phyloP scores from a whole-genome alignment of 1,139 yeast species.

The Meyerozyma sp. region DNA sequence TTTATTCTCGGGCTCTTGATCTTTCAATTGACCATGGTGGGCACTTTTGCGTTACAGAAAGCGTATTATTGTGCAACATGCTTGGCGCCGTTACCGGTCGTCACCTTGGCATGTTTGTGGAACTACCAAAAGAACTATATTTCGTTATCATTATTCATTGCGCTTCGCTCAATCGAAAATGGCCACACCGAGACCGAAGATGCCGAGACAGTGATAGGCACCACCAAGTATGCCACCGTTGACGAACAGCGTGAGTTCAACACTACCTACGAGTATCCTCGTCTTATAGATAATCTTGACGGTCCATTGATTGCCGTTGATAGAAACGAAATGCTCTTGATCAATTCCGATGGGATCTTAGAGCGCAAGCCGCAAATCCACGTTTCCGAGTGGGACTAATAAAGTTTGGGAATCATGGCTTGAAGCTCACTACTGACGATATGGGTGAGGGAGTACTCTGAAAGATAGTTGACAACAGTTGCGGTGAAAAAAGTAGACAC shows the following conservation, averaged over 20 bases:
- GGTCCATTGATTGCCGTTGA: slow-evolving; percentile 79
- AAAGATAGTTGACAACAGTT: neutral
- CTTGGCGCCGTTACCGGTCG: slow-evolving; percentile 68
- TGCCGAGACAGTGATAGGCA: slow-evolving; percentile 13
- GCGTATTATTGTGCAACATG: slow-evolving; percentile 72
- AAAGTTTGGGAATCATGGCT: neutral
- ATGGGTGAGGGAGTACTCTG: neutral
- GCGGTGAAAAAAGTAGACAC: neutral
- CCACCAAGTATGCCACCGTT: slow-evolving; percentile 12
- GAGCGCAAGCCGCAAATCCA: slow-evolving; percentile 34
- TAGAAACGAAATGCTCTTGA: slow-evolving; percentile 55
- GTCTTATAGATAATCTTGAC: slow-evolving; percentile 60
- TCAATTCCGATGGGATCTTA: slow-evolving; percentile 52
- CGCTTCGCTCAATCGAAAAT: slow-evolving; percentile 51
- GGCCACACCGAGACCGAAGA: slow-evolving; percentile 42
- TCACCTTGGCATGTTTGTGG: slow-evolving; percentile 66
- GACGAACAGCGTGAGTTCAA: slow-evolving; percentile 65
- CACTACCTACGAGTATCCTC: slow-evolving; percentile 75
- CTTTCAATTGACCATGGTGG: slow-evolving; percentile 89
- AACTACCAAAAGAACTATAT: slow-evolving; percentile 76
- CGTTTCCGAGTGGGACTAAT: slow-evolving; percentile 35
- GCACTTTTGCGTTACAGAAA: slow-evolving; percentile 73
- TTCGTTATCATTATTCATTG: slow-evolving; percentile 81
- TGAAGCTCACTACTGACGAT: neutral
- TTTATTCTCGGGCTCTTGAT: slow-evolving; percentile 64